Evolutionary conservation across 1,284 basidiomycete species (phyloP).

Genomic region (Cutaneotrichosporon sp.): DNA sequence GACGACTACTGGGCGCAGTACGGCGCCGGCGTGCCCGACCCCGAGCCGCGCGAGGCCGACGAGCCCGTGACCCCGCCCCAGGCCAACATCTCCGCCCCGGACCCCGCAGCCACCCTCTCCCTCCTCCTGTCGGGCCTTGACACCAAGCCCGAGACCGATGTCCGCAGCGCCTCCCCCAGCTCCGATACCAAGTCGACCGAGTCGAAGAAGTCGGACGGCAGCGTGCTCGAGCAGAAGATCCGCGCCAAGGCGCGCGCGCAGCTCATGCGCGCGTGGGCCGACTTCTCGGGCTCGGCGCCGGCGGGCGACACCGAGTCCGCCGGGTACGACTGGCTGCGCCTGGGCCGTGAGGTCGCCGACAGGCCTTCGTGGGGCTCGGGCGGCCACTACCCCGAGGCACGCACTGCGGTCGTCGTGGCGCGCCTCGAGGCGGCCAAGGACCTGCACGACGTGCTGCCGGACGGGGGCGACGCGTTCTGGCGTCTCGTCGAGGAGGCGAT

Average conservation of each 20-base stretch:
- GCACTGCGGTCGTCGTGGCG: conserved; percentile 16
- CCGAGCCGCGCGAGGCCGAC: background rate
- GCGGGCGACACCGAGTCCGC: conserved; percentile 32
- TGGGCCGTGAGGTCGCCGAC: conserved; percentile 29
- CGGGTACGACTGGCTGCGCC: conserved; percentile 41
- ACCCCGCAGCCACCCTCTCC: conserved; percentile 14
- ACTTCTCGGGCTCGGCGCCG: conserved; percentile 7
- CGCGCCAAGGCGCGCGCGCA: conserved; percentile 26
- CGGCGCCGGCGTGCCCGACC: conserved; percentile 20
- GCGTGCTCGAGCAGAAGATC: conserved; percentile 27
- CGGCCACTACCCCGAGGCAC: background rate
- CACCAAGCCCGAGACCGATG: background rate
- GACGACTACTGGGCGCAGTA: conserved; percentile 49
- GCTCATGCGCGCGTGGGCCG: conserved; percentile 30
- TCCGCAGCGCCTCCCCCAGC: background rate
- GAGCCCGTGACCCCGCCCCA: conserved; percentile 18
- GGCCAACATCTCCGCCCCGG: conserved; percentile 9
- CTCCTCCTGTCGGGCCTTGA: conserved; percentile 15
- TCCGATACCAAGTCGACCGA: background rate
- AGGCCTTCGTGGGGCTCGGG: conserved; percentile 13
- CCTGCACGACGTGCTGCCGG: conserved; percentile 31
- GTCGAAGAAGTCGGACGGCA: conserved; percentile 4
- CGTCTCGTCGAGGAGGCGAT: conserved; percentile 42
- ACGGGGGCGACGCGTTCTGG: conserved; percentile 32
- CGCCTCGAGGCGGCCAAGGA: conserved; percentile 40